Evolutionary conservation across 2,329 filamentous ascomycete species (phyloP).

Genomic region (Pyricularia sp.): DNA sequence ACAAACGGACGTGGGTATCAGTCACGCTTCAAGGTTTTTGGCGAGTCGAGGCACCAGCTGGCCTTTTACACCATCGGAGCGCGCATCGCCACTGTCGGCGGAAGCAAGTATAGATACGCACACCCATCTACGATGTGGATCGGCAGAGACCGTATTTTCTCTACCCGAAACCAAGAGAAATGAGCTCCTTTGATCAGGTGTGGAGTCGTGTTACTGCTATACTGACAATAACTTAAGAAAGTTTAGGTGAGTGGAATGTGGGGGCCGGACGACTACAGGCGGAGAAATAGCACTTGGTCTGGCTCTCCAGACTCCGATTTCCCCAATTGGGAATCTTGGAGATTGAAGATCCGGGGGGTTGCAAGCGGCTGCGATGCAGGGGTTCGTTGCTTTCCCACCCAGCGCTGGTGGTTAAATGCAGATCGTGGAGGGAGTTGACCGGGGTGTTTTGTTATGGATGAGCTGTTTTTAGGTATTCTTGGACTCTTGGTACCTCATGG

Average conservation of each 20-base stretch:
- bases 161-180: background rate
- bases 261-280: background rate
- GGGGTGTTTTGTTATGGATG: background rate
- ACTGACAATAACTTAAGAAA: background rate
- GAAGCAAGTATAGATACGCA: background rate
- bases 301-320: background rate
- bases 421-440: background rate
- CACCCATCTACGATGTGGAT: background rate
- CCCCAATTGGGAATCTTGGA: background rate
- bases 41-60: background rate
- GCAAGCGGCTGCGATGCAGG: background rate
- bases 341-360: background rate
- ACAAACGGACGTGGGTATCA: background rate
- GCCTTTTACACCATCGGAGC: background rate
- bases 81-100: background rate
- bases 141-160: background rate
- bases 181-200: background rate
- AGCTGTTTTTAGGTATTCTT: background rate
- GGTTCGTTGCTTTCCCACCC: background rate
- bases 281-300: background rate
- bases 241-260: background rate
- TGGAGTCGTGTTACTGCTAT: background rate
- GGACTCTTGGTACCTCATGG: background rate
- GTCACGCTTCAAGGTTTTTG: background rate
- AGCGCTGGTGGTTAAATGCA: background rate